Percentiles rank a stretch among this genome's conserved stretches.
Conservation (phyloP, 169 alveolate genomes). For the Perkinsus chesapeaki region DNA sequence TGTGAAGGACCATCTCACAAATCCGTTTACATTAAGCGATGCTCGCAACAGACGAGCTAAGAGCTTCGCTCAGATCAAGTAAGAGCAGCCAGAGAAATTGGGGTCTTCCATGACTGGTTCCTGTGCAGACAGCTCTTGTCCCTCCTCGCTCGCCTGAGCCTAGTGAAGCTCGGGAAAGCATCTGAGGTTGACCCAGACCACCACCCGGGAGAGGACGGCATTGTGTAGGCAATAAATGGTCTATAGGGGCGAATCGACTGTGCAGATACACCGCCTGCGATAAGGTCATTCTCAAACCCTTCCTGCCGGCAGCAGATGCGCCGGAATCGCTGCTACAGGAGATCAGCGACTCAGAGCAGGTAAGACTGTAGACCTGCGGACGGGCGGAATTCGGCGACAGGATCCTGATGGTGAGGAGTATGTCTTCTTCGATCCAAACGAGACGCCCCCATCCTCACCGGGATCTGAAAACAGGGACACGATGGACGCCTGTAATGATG, state of each 20-base stretch:
- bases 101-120: background rate
- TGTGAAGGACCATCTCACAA: background rate
- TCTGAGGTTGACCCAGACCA: background rate
- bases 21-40: background rate
- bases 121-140: background rate
- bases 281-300: background rate
- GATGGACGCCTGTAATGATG: background rate
- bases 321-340: background rate
- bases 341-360: background rate
- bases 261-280: background rate
- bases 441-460: background rate
- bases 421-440: background rate
- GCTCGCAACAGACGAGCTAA: background rate
- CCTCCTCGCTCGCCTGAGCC: background rate
- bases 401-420: background rate
- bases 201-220: background rate
- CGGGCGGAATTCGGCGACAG: background rate
- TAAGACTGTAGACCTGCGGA: background rate
- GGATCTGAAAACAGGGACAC: background rate
- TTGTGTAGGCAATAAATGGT: background rate
- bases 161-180: background rate
- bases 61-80: slow-evolving; percentile 4
- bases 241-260: background rate
- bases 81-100: background rate
- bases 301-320: background rate